A percentile compares a stretch with the other conserved stretches of the same genome.
Conservation (phyloP, 306 rosid species). For the Lathyrus tuberosus region DNA sequence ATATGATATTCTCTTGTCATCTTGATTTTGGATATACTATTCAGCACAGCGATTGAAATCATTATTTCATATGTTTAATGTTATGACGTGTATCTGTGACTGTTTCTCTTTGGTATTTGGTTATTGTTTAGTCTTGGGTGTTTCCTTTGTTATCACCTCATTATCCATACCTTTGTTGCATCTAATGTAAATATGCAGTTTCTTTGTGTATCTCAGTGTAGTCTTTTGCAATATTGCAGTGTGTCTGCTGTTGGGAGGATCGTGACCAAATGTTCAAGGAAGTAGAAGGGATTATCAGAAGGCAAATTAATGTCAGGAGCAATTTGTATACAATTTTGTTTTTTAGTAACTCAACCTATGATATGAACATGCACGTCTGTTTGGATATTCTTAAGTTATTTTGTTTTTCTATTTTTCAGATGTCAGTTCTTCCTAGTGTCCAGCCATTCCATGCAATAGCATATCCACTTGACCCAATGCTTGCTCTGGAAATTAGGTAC, state of each 20-base stretch:
- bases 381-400: slow-evolving; percentile 16
- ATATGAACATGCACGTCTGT: slow-evolving; percentile 16
- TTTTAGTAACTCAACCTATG: slow-evolving; percentile 7
- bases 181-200: slow-evolving; percentile 5
- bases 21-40: slow-evolving; percentile 25
- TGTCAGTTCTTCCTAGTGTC: slow-evolving; percentile 97
- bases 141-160: slow-evolving; percentile 15
- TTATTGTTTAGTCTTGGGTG: slow-evolving; percentile 9
- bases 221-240: slow-evolving; percentile 50
- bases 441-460: slow-evolving; percentile 99
- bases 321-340: slow-evolving; percentile 1
- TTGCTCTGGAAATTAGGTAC: slow-evolving; percentile 97
- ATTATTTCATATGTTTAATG: neutral
- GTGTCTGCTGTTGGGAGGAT: slow-evolving; percentile 98
- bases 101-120: slow-evolving; percentile 3
- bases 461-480: slow-evolving; percentile 88
- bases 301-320: slow-evolving; percentile 84
- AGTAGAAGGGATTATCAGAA: slow-evolving; percentile 90
- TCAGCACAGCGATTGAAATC: neutral
- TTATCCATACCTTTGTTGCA: neutral
- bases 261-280: slow-evolving; percentile 89
- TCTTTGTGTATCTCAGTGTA: neutral
- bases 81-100: neutral
- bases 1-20: neutral
- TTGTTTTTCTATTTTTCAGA: slow-evolving; percentile 52